phyloP scores from a whole-genome alignment of 2,329 filamentous ascomycete species.

The Golovinomyces cichoracearum region DNA sequence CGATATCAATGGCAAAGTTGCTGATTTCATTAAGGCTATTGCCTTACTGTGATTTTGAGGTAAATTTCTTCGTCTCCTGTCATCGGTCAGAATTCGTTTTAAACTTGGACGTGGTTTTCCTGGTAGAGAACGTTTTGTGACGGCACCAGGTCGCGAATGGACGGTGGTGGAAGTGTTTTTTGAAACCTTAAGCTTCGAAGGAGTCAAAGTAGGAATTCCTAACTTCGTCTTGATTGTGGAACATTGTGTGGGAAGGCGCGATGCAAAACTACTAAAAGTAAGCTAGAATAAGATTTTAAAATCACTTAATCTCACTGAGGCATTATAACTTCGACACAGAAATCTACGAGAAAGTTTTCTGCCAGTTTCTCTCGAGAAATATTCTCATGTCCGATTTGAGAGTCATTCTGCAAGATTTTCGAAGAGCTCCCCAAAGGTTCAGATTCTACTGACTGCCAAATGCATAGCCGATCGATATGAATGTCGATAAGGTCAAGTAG shows the following conservation, averaged over 20 bases:
- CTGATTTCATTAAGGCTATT: constrained; percentile 40
- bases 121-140: constrained; percentile 22
- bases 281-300: constrained; percentile 2
- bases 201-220: constrained; percentile 40
- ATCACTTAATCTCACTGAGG: constrained; percentile 56
- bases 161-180: constrained; percentile 20
- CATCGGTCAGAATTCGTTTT: constrained; percentile 35
- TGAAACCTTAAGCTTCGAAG: constrained; percentile 23
- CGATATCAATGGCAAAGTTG: constrained; percentile 31
- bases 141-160: constrained; percentile 26
- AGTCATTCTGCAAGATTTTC: constrained; percentile 18
- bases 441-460: constrained; percentile 54
- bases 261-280: constrained; percentile 35
- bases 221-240: constrained; percentile 48
- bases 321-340: constrained; percentile 55
- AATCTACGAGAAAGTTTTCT: constrained; percentile 41
- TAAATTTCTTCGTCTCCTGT: constrained; percentile 26
- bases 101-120: constrained; percentile 25
- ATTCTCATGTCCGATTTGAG: constrained; percentile 2
- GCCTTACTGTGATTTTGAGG: constrained; percentile 30
- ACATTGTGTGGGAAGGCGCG: constrained; percentile 47
- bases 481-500: constrained; percentile 41
- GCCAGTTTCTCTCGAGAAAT: constrained; percentile 7
- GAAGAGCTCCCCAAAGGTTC: constrained; percentile 22
- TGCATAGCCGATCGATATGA: constrained; percentile 52